Conservation (phyloP, 2,329 filamentous ascomycete genomes). For the Aspergillus chevalieri region DNA sequence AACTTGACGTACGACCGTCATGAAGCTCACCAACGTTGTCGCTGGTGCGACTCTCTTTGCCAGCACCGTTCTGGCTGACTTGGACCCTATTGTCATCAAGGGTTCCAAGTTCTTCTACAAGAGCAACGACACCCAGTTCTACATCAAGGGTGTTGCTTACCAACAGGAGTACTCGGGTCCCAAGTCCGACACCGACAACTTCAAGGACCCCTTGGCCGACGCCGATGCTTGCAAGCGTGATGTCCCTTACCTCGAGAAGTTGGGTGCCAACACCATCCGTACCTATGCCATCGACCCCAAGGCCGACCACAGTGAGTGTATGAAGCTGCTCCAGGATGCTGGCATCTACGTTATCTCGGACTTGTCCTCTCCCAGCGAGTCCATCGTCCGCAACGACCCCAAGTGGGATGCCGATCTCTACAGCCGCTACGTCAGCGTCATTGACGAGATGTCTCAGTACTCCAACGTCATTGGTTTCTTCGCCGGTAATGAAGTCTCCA, state of each 20-base stretch:
- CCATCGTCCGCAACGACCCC: conserved; percentile 76
- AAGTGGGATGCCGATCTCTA: conserved; percentile 73
- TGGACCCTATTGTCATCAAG: conserved; percentile 58
- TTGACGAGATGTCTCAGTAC: conserved; percentile 74
- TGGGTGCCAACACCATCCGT: conserved; percentile 84
- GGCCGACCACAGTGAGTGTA: conserved; percentile 71
- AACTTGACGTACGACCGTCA: conserved; percentile 25
- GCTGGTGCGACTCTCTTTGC: conserved; percentile 47
- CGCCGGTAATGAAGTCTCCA: conserved; percentile 92
- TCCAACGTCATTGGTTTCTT: conserved; percentile 93
- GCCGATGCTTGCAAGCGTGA: conserved; percentile 68
- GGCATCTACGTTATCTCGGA: conserved; percentile 95
- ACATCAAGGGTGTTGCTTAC: conserved; percentile 49
- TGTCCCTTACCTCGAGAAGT: conserved; percentile 67
- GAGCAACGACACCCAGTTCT: conserved; percentile 66
- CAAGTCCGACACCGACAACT: conserved; percentile 48
- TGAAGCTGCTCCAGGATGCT: conserved; percentile 69
- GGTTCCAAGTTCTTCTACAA: conserved; percentile 83
- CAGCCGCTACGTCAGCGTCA: conserved; percentile 70
- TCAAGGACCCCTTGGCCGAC: conserved; percentile 76
- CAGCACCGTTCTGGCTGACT: conserved; percentile 43
- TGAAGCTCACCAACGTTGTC: conserved; percentile 46
- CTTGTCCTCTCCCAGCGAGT: conserved; percentile 69
- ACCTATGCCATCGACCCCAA: conserved; percentile 84
- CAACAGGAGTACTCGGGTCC: conserved; percentile 65